Evolutionary conservation across 2,329 filamentous ascomycete species (phyloP).

Genomic region (Sporothrix globosa): DNA sequence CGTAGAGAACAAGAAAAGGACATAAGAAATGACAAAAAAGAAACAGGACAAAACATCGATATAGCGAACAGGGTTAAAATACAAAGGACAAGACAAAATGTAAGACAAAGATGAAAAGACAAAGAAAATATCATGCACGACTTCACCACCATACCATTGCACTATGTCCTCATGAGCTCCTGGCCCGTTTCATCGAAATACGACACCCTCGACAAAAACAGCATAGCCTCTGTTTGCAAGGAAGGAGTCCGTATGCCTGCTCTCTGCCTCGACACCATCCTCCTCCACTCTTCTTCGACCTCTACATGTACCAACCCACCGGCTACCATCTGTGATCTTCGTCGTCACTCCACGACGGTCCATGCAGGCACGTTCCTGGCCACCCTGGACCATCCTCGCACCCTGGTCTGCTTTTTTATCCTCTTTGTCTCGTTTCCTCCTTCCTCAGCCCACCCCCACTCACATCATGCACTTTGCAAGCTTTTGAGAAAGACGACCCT

Average conservation of each 20-base stretch:
- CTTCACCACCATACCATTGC: not conserved
- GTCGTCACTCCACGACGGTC: not conserved
- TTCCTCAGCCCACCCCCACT: slow-evolving; percentile 16
- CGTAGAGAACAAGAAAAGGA: not conserved
- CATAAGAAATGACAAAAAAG: not conserved
- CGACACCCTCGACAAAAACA: not conserved
- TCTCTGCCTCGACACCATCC: not conserved
- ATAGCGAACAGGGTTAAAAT: not conserved
- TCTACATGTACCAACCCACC: slow-evolving; percentile 4
- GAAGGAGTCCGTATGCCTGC: not conserved
- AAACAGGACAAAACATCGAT: not conserved
- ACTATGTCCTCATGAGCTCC: not conserved
- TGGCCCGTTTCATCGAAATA: not conserved
- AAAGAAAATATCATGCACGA: not conserved
- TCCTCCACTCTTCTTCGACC: not conserved
- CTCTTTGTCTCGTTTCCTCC: not conserved
- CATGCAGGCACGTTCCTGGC: slow-evolving; percentile 26
- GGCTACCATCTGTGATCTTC: slow-evolving; percentile 13
- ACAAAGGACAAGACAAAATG: not conserved
- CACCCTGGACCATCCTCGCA: not conserved
- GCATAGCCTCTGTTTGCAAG: not conserved
- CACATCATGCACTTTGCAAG: slow-evolving; percentile 14
- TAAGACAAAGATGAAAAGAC: not conserved
- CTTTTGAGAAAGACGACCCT: not conserved
- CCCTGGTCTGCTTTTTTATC: not conserved